These are phyloP conservation scores for Pezicula radicicola DNA, from an alignment of 2,329 filamentous ascomycete genomes.

Conservation along the genomic window DNA sequence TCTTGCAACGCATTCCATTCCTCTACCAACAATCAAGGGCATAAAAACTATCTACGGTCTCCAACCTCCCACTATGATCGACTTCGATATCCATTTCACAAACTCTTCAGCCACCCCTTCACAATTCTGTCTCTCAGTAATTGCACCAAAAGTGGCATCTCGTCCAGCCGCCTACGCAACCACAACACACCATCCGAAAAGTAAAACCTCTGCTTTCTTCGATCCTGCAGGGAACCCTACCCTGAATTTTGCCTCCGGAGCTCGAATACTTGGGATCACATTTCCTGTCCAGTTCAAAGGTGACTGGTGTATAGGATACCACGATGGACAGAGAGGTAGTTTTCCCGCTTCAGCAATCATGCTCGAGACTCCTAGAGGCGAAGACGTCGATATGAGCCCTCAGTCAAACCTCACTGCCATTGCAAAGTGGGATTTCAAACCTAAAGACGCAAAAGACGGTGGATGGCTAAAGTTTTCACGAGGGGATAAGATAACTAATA, in stretches of 20 bases:
- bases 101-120: constrained; percentile 9
- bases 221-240: constrained; percentile 24
- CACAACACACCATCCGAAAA: constrained; percentile 22
- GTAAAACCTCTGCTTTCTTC: constrained; percentile 6
- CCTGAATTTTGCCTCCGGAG: constrained; percentile 25
- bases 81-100: constrained; percentile 29
- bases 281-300: constrained; percentile 25
- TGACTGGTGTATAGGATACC: constrained; percentile 27
- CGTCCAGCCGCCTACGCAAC: constrained; percentile 20
- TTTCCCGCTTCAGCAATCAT: constrained; percentile 22
- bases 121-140: constrained; percentile 19
- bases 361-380: constrained; percentile 19
- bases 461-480: constrained; percentile 27
- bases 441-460: constrained; percentile 23
- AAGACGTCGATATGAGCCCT: constrained; percentile 23
- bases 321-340: constrained; percentile 25
- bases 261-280: constrained; percentile 26
- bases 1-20: constrained; percentile 24
- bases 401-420: constrained; percentile 19
- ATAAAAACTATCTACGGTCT: constrained; percentile 23
- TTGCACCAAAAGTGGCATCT: constrained; percentile 19
- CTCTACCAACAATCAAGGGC: constrained; percentile 22
- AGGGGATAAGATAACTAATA: constrained; percentile 23
- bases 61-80: constrained; percentile 17
- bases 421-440: constrained; percentile 29